A percentile compares a stretch with the other conserved stretches of the same genome.
phyloP scores from a whole-genome alignment of 805 yeast species.

The Monosporozyma yasuniensis region DNA sequence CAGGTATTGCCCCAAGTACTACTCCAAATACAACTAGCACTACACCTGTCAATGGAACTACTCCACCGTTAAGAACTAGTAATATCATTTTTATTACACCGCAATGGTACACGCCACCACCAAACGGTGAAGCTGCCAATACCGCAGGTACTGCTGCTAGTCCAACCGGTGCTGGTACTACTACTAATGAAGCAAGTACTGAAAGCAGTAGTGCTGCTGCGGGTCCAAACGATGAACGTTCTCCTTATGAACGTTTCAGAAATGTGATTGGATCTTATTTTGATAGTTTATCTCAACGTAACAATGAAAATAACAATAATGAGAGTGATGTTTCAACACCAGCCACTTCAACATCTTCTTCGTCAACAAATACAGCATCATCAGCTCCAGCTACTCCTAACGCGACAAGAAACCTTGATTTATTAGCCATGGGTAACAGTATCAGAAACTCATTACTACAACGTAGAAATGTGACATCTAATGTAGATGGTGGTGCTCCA shows the following conservation, averaged over 20 bases:
- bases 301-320: neutral
- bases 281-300: neutral
- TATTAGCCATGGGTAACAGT: neutral
- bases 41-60: neutral
- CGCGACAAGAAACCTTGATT: neutral
- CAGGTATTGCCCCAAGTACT: neutral
- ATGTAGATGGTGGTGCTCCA: neutral
- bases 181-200: no score
- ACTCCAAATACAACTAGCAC: neutral
- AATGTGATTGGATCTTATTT: slow-evolving; percentile 9
- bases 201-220: no score
- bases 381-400: neutral
- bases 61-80: neutral
- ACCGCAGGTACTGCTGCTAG: neutral
- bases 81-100: slow-evolving; percentile 1
- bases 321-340: neutral
- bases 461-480: neutral
- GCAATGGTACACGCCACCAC: neutral
- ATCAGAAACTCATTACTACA: slow-evolving; percentile 1
- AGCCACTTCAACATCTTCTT: neutral
- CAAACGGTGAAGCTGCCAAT: neutral
- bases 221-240: neutral
- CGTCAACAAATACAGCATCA: neutral
- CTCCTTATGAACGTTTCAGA: slow-evolving; percentile 21
- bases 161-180: no score